Evolutionary conservation across 345 rosid genomes (phyloP).

Genomic region (Clarkia xantiana): DNA sequence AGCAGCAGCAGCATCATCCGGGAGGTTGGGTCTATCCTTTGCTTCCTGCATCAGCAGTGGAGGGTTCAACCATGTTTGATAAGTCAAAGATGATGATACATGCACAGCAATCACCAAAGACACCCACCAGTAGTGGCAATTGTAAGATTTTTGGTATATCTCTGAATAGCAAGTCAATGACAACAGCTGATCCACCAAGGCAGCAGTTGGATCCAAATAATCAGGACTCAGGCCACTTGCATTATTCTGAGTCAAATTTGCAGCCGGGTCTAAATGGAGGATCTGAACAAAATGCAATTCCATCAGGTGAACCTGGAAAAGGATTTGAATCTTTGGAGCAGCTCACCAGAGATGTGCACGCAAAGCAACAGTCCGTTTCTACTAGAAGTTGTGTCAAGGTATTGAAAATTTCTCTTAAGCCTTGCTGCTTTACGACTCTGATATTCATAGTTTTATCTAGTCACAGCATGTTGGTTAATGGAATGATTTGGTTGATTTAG

Average conservation of each 20-base stretch:
- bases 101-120: constrained; percentile 16
- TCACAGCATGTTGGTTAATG: not conserved
- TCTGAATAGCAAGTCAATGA: constrained; percentile 13
- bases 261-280: constrained; percentile 8
- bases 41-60: constrained; percentile 12
- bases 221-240: constrained; percentile 9
- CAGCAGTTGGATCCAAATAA: constrained; percentile 6
- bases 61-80: constrained; percentile 8
- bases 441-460: too few relatives aligned
- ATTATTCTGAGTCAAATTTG: constrained; percentile 13
- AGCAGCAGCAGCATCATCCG: constrained; percentile 8
- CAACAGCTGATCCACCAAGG: constrained; percentile 4
- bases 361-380: constrained; percentile 20
- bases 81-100: too few relatives aligned
- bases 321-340: constrained; percentile 11
- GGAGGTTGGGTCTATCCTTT: constrained; percentile 23
- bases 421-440: too few relatives aligned
- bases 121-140: constrained; percentile 15
- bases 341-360: constrained; percentile 14
- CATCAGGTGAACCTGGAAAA: constrained; percentile 17
- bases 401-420: too few relatives aligned
- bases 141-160: constrained; percentile 44
- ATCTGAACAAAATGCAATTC: not conserved
- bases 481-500: constrained; percentile 11
- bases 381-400: constrained; percentile 44